Evolutionary conservation across 306 rosid species (phyloP).

Genomic region (Vicia faba): DNA sequence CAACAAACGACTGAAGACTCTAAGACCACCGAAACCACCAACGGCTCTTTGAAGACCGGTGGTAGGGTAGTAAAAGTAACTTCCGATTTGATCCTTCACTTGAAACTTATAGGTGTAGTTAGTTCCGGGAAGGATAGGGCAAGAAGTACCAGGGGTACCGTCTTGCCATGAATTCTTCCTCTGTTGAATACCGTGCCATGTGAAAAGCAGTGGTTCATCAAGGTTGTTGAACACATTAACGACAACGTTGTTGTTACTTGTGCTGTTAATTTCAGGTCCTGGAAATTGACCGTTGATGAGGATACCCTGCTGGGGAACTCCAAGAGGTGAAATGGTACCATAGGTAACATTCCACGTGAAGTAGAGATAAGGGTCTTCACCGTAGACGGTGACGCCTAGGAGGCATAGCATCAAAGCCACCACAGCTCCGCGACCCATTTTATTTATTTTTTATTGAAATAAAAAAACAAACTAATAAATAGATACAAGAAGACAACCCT

Average conservation of each 20-base stretch:
- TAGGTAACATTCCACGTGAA: conserved; percentile 74
- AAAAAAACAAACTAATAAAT: not conserved
- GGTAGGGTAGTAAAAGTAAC: conserved; percentile 61
- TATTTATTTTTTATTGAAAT: not conserved
- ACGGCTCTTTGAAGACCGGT: conserved; percentile 57
- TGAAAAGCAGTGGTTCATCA: conserved; percentile 75
- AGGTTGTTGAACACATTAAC: conserved; percentile 68
- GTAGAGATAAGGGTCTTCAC: conserved; percentile 67
- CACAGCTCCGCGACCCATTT: conserved; percentile 30
- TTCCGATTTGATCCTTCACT: conserved; percentile 83
- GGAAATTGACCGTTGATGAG: conserved; percentile 77
- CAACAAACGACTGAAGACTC: conserved; percentile 62
- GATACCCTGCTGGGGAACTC: conserved; percentile 70
- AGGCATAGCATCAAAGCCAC: conserved; percentile 41
- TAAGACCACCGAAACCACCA: conserved; percentile 74
- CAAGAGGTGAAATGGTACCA: conserved; percentile 72
- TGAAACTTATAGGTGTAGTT: conserved; percentile 76
- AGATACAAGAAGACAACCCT: conserved; percentile 5
- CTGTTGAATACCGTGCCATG: conserved; percentile 76
- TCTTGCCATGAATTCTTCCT: conserved; percentile 88
- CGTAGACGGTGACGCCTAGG: conserved; percentile 39
- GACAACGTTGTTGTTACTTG: conserved; percentile 69
- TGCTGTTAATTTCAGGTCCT: conserved; percentile 72
- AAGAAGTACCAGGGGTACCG: conserved; percentile 60
- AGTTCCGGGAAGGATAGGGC: conserved; percentile 71